These are phyloP conservation scores for Taphrina deformans DNA, from an alignment of 1,139 yeast species.

Conservation along the genomic window DNA sequence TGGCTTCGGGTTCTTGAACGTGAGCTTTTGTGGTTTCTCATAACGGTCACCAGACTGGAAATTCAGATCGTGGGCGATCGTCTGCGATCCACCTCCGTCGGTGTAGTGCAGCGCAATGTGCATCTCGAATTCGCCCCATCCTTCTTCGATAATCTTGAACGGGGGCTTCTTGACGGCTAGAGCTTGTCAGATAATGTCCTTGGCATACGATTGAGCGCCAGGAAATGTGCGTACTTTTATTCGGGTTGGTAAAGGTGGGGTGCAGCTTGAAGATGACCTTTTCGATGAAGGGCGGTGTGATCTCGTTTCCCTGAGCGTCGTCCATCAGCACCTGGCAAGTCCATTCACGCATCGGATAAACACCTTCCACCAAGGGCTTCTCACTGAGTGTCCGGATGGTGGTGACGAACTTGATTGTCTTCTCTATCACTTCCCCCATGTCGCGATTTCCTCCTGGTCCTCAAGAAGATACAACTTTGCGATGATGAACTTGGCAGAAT, in stretches of 20 bases:
- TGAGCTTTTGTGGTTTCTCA: slow-evolving; percentile 61
- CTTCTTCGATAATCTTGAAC: slow-evolving; percentile 87
- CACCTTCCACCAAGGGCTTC: slow-evolving; percentile 82
- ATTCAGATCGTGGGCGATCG: slow-evolving; percentile 83
- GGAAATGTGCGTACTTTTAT: slow-evolving; percentile 49
- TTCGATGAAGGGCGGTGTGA: slow-evolving; percentile 86
- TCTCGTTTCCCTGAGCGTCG: slow-evolving; percentile 76
- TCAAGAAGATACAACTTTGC: not conserved
- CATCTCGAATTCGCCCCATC: slow-evolving; percentile 98
- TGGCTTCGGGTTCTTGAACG: slow-evolving; percentile 33
- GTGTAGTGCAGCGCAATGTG: slow-evolving; percentile 73
- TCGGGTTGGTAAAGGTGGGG: slow-evolving; percentile 91
- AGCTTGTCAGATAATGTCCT: not conserved
- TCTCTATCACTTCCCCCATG: slow-evolving; percentile 21
- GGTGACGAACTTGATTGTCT: slow-evolving; percentile 31
- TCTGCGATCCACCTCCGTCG: slow-evolving; percentile 86
- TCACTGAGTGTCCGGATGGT: slow-evolving; percentile 55
- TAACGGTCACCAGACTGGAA: slow-evolving; percentile 72
- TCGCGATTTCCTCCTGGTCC: not conserved
- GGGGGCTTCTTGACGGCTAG: slow-evolving; percentile 72
- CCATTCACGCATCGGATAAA: slow-evolving; percentile 97
- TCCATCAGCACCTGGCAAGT: slow-evolving; percentile 71
- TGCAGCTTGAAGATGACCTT: slow-evolving; percentile 90
- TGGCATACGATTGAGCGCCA: not conserved
- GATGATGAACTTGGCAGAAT: not conserved